Evolutionary conservation across 169 alveolate species (phyloP).

Genomic region (Ophryocystis elektroscirrha): DNA sequence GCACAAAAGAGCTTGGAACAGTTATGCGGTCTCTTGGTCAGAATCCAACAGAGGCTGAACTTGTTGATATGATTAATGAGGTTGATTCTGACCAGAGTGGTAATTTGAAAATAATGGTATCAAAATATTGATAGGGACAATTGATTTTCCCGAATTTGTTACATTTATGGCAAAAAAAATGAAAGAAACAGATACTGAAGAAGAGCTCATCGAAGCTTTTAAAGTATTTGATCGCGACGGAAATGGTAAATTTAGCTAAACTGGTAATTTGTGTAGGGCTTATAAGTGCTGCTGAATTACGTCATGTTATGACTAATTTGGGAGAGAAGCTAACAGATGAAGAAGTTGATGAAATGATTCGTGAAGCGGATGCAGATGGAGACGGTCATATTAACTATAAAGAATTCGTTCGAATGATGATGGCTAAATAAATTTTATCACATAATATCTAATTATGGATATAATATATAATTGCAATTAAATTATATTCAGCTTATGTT

Average conservation of each 20-base stretch:
- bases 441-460: too few relatives aligned
- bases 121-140: conserved; percentile 34
- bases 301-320: conserved; percentile 82
- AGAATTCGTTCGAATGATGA: conserved; percentile 80
- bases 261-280: conserved; percentile 39
- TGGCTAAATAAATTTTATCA: too few relatives aligned
- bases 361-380: conserved; percentile 90
- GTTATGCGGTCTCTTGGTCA: conserved; percentile 81
- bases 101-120: background rate
- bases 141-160: conserved; percentile 96
- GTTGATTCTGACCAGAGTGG: conserved; percentile 78
- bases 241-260: conserved; percentile 34
- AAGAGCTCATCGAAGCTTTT: conserved; percentile 92
- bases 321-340: conserved; percentile 87
- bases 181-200: conserved; percentile 95
- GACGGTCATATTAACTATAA: conserved; percentile 84
- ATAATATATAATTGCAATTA: too few relatives aligned
- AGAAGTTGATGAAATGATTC: conserved; percentile 89
- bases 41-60: conserved; percentile 87
- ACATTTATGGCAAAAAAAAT: conserved; percentile 95
- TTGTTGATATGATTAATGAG: conserved; percentile 76
- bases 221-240: conserved; percentile 94
- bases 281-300: conserved; percentile 81
- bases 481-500: too few relatives aligned
- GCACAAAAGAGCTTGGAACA: conserved; percentile 80